These are phyloP conservation scores for Monosporascus sp. DNA, from an alignment of 2,329 filamentous ascomycete genomes.

Conservation along the genomic window DNA sequence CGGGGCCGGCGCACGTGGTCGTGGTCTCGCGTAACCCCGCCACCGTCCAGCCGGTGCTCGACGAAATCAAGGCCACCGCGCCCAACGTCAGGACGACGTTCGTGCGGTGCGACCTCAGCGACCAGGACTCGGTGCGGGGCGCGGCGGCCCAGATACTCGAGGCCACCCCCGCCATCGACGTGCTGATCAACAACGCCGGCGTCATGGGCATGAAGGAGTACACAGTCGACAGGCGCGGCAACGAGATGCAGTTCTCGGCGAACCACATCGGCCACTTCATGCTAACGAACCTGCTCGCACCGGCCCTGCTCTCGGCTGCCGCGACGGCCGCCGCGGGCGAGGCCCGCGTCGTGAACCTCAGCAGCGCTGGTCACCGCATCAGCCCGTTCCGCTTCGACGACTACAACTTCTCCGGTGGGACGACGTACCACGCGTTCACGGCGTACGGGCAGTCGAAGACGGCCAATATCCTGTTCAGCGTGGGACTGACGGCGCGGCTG, in stretches of 20 bases:
- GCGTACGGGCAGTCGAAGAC: constrained; percentile 42
- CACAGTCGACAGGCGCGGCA: constrained; percentile 13
- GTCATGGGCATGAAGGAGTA: constrained; percentile 10
- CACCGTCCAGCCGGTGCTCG: constrained; percentile 13
- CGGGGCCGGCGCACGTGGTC: constrained; percentile 8
- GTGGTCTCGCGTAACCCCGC: constrained; percentile 10
- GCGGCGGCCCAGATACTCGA: constrained; percentile 10
- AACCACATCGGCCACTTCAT: constrained; percentile 18
- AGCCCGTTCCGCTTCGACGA: constrained; percentile 35
- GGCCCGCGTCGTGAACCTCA: constrained; percentile 34
- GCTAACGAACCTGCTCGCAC: constrained; percentile 12
- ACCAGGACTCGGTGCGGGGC: constrained; percentile 11
- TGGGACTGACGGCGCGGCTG: constrained; percentile 18
- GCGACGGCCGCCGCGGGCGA: constrained; percentile 4
- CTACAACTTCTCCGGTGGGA: constrained; percentile 28
- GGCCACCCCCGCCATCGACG: constrained; percentile 10
- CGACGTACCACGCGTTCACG: constrained; percentile 30
- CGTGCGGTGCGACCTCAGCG: constrained; percentile 11
- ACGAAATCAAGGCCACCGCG: constrained; percentile 9
- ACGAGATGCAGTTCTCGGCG: constrained; percentile 9
- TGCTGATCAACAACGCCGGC: constrained; percentile 13
- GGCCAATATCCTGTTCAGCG: constrained; percentile 36
- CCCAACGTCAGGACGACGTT: constrained; percentile 10
- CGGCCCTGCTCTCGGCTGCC: neutral
- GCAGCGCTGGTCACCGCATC: constrained; percentile 30